A percentile compares a stretch with the other conserved stretches of the same genome.
phyloP scores from a whole-genome alignment of 2,329 filamentous ascomycete genomes.

The Diaporthe sp. region DNA sequence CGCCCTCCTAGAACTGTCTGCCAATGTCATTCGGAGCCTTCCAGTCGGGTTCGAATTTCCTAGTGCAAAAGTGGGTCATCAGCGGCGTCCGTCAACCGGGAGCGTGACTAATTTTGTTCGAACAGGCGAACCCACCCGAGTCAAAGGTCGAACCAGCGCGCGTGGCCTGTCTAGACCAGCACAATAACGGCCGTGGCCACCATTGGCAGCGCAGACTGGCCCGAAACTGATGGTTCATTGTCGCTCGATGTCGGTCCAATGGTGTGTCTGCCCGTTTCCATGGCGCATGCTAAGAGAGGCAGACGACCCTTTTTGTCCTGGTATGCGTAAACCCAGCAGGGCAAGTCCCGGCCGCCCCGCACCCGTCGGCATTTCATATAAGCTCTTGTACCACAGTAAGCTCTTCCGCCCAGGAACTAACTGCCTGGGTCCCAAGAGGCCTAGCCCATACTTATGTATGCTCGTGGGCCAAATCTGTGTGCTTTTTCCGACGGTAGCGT shows the following conservation, averaged over 20 bases:
- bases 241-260: slow-evolving; percentile 1
- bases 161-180: not conserved
- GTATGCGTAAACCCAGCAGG: not conserved
- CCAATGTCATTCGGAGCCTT: not conserved
- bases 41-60: not conserved
- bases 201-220: not conserved
- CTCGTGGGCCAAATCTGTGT: not conserved
- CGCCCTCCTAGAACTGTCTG: not conserved
- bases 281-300: not conserved
- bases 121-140: slow-evolving; percentile 18
- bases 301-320: not conserved
- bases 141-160: not conserved
- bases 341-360: not conserved
- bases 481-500: slow-evolving; percentile 13
- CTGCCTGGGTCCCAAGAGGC: not conserved
- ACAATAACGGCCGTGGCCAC: not conserved
- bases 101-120: slow-evolving; percentile 14
- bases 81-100: slow-evolving; percentile 6
- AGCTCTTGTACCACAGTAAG: not conserved
- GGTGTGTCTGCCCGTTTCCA: not conserved
- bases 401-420: slow-evolving; percentile 3
- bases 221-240: not conserved
- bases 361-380: not conserved
- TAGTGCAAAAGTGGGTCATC: slow-evolving; percentile 13
- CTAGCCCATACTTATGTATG: not conserved